Base-by-base conservation (phyloP, 768 basidiomycete species). In the Lactarius trivialis region DNA sequence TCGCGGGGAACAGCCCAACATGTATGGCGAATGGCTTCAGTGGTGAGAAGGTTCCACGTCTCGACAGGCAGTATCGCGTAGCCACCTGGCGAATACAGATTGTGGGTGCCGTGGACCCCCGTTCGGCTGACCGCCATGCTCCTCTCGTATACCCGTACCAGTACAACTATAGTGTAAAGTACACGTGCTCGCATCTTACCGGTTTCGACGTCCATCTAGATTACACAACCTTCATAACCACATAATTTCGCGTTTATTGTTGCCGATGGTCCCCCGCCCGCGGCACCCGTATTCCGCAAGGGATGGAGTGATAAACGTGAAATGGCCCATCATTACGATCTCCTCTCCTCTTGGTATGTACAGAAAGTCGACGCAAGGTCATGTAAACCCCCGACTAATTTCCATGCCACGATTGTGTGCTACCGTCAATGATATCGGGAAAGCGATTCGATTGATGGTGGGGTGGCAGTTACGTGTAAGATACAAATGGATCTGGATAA, bases 1-100 rank as follows among this genome's bases (percentile, higher is more conserved):
- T 64, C 85, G 96, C 48, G 91, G 89, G 17, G 96, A 99, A 75
- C 76, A 81, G 65, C 93, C 96, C 11, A 98, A 95, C 73, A 90
- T 95, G 90, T 97, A 98, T 70, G 95, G 94, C 34, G 94, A 98
- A 76, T 83, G 80, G 79, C 67, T 84, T 60, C 67, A 73, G 55
- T 82, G 81, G 80, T 79, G 51, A 64, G 49, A 32, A 55, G 51
- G 50, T 34, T 26, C n/a, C 19, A 21, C 39, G 19, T 36, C 24
- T 34, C 26, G 19, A 43, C 17, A 43, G 52, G 57, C 32, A n/a
- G 48, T 57, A 21, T 56, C 19, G 55, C 63, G 51, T 37, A 30
- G 52, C 45, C 45, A n/a, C 45, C 50, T 30, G 33, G 61, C 56
- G 61, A 57, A 32, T 41, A 53, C 37, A n/a, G 55, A 54, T 51